These are phyloP conservation scores for Blakeslea trispora DNA, from an alignment of 371 early-diverging fungal species.

Conservation along the genomic window DNA sequence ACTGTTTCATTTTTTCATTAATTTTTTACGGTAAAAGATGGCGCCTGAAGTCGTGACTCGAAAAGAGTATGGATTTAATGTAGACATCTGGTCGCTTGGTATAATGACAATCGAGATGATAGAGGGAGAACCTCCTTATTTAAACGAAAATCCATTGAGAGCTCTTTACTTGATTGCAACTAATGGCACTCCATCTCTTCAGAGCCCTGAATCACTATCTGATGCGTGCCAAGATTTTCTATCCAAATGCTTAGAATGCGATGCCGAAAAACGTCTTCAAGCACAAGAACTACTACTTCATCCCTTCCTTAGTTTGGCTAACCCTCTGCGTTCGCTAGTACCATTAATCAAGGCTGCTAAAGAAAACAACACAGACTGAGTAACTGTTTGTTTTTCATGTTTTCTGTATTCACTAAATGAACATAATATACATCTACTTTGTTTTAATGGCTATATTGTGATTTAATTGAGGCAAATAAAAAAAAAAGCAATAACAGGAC, in stretches of 20 bases:
- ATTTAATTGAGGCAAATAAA: too few relatives aligned
- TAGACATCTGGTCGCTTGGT: conserved; percentile 93
- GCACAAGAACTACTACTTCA: conserved; percentile 28
- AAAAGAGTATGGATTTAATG: conserved; percentile 80
- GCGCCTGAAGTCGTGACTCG: conserved; percentile 85
- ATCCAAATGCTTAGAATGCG: conserved; percentile 64
- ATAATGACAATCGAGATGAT: conserved; percentile 81
- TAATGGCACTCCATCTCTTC: conserved; percentile 78
- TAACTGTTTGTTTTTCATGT: not conserved
- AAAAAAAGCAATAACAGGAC: too few relatives aligned
- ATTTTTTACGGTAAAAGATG: conserved; percentile 41
- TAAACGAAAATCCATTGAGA: conserved; percentile 73
- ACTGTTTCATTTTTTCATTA: not conserved
- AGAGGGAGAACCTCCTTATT: conserved; percentile 82
- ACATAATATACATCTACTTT: too few relatives aligned
- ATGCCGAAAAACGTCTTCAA: conserved; percentile 42
- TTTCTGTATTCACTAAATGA: too few relatives aligned
- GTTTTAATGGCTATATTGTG: too few relatives aligned
- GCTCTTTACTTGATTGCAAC: conserved; percentile 86
- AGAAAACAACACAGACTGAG: conserved; percentile 33
- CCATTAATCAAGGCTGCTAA: conserved; percentile 36
- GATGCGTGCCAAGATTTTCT: conserved; percentile 70
- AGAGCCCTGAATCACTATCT: conserved; percentile 70
- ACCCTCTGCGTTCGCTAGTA: conserved; percentile 25
- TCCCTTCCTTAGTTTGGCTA: conserved; percentile 23